Evolutionary conservation across 176 grass and related monocot genomes (phyloP), one percentile per base, ranked within the genome.

Genomic region (Oropetium thomaeum): DNA sequence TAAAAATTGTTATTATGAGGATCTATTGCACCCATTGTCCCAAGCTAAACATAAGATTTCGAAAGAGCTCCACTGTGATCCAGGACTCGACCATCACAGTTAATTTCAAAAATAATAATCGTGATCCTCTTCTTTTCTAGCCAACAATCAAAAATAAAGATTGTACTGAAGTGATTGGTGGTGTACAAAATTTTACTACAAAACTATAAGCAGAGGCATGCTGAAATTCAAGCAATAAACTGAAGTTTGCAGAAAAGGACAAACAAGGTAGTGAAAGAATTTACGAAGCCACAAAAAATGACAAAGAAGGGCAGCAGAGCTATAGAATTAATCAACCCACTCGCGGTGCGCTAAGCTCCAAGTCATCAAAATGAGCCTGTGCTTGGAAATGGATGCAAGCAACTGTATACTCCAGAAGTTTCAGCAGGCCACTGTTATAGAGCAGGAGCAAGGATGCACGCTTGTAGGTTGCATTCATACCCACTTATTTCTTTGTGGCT

Each of bases 331-430:
- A 48, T 38, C 17, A 10, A 40, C 3, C 44, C 33, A 67, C 1
- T 69, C 0, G 27, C 10, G 35, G 43, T 81, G 43, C 54, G 22
- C 54, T 57, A 58, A 78, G 67, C 58, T 82, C 79, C 85, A 83
- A 35, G 26, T 43, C 51, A 71, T 52, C 51, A 83, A 87, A 71
- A 59, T 70, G 78, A 37, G 49, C 38, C 58, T 65, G 19, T 13
- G 0, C 32, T 28, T 71, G 19, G 47, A 39, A 57, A 49, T 26
- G 60, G 26, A 31, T 77, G 40, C 31, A 78, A 9, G 31, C 33
- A 66, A 30, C 73, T 67, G 33, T 61, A 5, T 22, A 62, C 6
- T 70, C 30, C 4, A 40, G 7, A 20, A 15, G 20, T 77, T 58
- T 34, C 20, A 66, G 65, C 78, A 58, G 29, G 40, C 60, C 40